Evolutionary conservation across 2,329 filamentous ascomycete genomes (phyloP), one percentile per base, ranked within the genome.

Genomic region (Phoma sp.): DNA sequence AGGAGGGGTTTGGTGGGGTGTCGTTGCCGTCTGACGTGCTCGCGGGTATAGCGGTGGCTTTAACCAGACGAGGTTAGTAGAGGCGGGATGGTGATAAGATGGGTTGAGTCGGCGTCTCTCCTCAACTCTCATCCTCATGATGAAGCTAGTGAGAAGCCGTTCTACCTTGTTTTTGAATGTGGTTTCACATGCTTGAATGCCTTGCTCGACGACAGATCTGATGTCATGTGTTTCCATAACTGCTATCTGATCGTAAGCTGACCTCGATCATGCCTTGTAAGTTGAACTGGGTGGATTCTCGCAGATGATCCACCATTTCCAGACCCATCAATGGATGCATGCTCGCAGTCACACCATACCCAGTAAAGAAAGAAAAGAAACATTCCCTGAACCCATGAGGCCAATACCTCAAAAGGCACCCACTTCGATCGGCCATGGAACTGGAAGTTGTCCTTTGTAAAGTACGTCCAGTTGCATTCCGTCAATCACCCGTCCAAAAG

Each of bases 21-120:
- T 37, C 6, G 15, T n/a, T 25, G 35, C 25, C 40, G 31, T 50
- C 45, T 49, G 33, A 55, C 45, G 45, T 49, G 39, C 33, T 19
- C 32, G 51, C 51, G 44, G 49, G 29, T 36, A 25, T 48, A 19
- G 25, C 50, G 53, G 54, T 46, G 43, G 50, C 41, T 57, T 53
- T 60, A 57, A 57, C 57, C 38, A 27, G 25, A 49, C 22, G 43
- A 32, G 49, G 57, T 53, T 54, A 52, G 53, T 41, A 31, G 24
- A 8, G 27, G 22, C 19, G 39, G 47, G 37, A 43, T 31, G 48
- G 47, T 33, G 51, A 43, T 38, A 48, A 48, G 35, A 52, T 36
- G 36, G 41, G 43, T 45, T 17, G 21, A 35, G 19, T 51, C 9
- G n/a, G 6, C 44, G 27, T 29, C 3, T 29, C 29, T 31, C 12